Base-by-base conservation (phyloP, 345 rosid species). In the Murraya paniculata region DNA sequence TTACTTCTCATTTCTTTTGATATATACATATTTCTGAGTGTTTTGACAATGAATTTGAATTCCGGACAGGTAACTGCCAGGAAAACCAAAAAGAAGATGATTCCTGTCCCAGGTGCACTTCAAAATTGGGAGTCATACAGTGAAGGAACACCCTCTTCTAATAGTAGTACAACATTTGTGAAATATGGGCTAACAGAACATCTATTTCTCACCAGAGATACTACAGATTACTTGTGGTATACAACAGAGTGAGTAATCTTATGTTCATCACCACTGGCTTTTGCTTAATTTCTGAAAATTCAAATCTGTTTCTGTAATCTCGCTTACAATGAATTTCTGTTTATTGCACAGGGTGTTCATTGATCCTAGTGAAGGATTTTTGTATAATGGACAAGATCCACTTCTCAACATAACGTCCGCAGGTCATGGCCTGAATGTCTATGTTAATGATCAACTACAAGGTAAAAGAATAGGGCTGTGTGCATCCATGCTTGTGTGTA, bases 381-480 rank as follows among this genome's bases (percentile, higher is more conserved):
- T 90, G 77, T 89, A 83, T 85, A 83, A 72, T 19, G 95, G 95
- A 66, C 82, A 89, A 33, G 35, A 38, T 75, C 97, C 95, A 41
- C 79, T 86, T 62, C 94, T 94, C 69, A 90, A 81, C 0, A 70
- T 82, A 76, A 45, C 36, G 79, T 92, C 98, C 35, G 98, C 98
- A 35, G 97, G 98, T 13, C 97, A 91, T 83, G 92, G 83, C 36
- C 81, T 91, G 80, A 88, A 88, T 80, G 91, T 91, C 64, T 92
- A 89, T 74, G 77, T 94, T 79, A 92, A 92, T 69, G 98, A 95
- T 13, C 88, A 91, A 85, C 90, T 92, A 82, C 19, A 87, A 66
- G 97, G 98, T 93, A 81, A n/a, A 60, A 27, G 7, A 28, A 61
- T 61, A 53, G 7, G n/a, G 57, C 50, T 45, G 50, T 5, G 0